These are phyloP conservation scores for Nidularia pulvinata DNA, from an alignment of 768 basidiomycete species.

Conservation along the genomic window DNA sequence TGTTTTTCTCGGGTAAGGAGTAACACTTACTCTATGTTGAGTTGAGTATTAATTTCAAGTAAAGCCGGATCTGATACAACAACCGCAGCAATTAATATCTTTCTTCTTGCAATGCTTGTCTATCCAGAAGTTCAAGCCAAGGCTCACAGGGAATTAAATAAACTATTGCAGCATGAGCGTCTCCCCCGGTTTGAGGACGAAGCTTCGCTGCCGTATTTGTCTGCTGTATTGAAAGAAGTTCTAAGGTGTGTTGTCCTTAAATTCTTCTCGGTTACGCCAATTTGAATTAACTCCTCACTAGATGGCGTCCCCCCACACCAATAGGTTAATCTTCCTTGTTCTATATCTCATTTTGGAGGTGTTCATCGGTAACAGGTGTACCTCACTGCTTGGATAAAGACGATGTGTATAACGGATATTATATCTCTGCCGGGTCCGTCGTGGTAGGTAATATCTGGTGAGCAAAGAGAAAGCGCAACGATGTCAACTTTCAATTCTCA, in stretches of 20 bases:
- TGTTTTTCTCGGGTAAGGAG: constrained; percentile 24
- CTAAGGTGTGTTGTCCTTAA: constrained; percentile 10
- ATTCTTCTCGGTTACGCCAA: neutral
- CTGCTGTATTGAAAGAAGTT: constrained; percentile 33
- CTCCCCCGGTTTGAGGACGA: constrained; percentile 36
- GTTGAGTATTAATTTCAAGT: neutral
- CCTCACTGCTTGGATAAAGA: constrained; percentile 32
- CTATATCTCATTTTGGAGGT: too few relatives aligned
- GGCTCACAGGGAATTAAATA: constrained; percentile 35
- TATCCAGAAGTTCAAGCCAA: constrained; percentile 33
- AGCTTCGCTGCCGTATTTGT: constrained; percentile 32
- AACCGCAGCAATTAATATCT: constrained; percentile 18
- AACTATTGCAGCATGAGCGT: constrained; percentile 25
- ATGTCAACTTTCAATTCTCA: neutral
- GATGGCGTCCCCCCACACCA: constrained; percentile 27
- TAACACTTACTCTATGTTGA: too few relatives aligned
- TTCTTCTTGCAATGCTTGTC: constrained; percentile 36
- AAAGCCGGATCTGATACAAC: constrained; percentile 24
- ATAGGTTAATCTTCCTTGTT: constrained; percentile 14
- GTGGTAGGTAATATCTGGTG: constrained; percentile 35
- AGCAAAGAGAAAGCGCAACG: neutral
- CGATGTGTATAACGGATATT: constrained; percentile 42
- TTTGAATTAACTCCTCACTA: neutral
- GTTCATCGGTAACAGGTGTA: constrained; percentile 13
- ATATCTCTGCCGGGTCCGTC: constrained; percentile 38